phyloP scores from a whole-genome alignment of 129 eudicot species.

The Heracleum sosnowskyi region DNA sequence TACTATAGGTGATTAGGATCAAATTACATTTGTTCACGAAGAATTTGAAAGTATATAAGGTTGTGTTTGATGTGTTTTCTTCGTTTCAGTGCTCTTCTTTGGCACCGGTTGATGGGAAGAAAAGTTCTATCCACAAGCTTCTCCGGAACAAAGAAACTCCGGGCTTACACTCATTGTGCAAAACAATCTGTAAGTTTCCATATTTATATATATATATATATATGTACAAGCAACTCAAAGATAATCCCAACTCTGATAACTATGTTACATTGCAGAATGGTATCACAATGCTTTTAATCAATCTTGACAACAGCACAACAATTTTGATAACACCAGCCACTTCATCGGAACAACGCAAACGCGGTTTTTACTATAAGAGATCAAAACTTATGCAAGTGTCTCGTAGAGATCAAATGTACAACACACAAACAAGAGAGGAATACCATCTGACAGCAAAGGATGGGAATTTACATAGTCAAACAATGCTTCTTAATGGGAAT shows the following conservation, averaged over 20 bases:
- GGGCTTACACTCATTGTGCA: conserved; percentile 83
- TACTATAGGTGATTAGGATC: conserved; percentile 49
- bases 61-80: background rate
- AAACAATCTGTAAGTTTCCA: conserved; percentile 43
- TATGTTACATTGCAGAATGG: conserved; percentile 52
- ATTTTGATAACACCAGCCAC: conserved; percentile 32
- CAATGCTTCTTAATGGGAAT: conserved; percentile 63
- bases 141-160: conserved; percentile 43
- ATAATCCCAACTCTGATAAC: conserved; percentile 5
- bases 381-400: conserved; percentile 14
- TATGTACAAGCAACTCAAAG: background rate
- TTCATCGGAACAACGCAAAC: conserved; percentile 17
- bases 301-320: conserved; percentile 57
- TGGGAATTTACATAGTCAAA: conserved; percentile 67
- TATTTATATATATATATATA: background rate
- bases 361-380: conserved; percentile 25
- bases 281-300: conserved; percentile 53
- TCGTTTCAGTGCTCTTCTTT: conserved; percentile 69
- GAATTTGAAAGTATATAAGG: background rate
- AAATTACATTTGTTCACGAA: background rate
- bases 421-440: conserved; percentile 39
- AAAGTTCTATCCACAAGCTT: conserved; percentile 57
- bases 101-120: conserved; percentile 94
- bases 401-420: background rate
- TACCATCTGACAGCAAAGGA: conserved; percentile 77